These are phyloP conservation scores for Tetragonia tetragonoides DNA, from an alignment of 148 eudicot genomes.

Conservation along the genomic window DNA sequence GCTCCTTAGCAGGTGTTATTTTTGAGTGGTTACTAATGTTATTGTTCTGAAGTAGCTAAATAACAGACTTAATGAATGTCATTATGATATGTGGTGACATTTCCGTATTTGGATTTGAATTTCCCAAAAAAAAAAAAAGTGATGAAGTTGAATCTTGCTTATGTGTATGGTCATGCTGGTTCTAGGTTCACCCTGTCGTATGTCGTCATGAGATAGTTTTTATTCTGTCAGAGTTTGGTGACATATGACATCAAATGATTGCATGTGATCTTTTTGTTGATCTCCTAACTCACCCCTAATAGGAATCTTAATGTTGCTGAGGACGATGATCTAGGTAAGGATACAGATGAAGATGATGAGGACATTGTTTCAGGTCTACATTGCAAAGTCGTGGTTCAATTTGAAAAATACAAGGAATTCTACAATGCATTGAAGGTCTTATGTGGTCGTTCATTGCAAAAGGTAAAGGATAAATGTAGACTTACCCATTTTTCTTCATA, in stretches of 20 bases:
- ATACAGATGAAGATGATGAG: constrained; percentile 49
- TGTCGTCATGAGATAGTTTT: neutral
- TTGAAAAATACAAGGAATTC: constrained; percentile 64
- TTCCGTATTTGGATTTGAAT: too few species aligned
- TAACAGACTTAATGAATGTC: neutral
- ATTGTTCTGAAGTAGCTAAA: neutral
- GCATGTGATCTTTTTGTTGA: constrained; percentile 22
- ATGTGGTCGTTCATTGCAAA: constrained; percentile 69
- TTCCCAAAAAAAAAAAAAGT: neutral
- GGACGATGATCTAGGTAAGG: constrained; percentile 63
- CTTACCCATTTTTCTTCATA: neutral
- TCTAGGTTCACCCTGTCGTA: neutral
- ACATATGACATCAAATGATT: constrained; percentile 10
- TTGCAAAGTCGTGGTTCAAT: constrained; percentile 78
- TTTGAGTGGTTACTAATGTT: neutral
- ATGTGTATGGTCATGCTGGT: neutral
- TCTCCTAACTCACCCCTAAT: constrained; percentile 22
- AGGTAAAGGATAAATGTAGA: constrained; percentile 37
- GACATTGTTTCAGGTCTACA: constrained; percentile 68
- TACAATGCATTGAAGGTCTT: constrained; percentile 62
- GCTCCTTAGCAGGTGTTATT: neutral
- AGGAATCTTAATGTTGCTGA: constrained; percentile 88
- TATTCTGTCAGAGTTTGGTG: neutral
- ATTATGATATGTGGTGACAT: too few species aligned
- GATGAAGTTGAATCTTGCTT: neutral